Evolutionary conservation across 345 rosid species (phyloP).

Genomic region (Hevea brasiliensis): DNA sequence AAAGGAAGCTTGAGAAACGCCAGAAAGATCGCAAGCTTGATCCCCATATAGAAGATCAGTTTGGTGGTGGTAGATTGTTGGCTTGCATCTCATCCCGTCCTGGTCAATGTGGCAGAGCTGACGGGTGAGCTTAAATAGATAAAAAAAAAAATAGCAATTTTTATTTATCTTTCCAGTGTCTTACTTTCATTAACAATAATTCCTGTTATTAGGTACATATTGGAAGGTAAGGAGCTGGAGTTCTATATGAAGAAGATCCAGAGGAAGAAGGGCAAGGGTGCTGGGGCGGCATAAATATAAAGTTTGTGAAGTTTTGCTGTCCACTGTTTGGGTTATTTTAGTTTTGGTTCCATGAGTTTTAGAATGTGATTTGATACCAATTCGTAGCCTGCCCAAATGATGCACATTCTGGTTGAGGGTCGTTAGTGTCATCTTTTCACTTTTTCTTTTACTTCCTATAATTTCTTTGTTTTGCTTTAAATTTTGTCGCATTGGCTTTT

Average conservation of each 20-base stretch:
- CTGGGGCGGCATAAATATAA: slow-evolving; percentile 13
- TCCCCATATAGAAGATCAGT: slow-evolving; percentile 23
- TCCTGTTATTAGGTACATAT: slow-evolving; percentile 9
- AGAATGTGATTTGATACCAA: neutral
- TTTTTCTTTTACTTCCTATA: neutral
- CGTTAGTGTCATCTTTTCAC: neutral
- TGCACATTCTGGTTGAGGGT: neutral
- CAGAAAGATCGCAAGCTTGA: slow-evolving; percentile 19
- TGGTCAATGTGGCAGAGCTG: slow-evolving; percentile 29
- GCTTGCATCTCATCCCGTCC: slow-evolving; percentile 28
- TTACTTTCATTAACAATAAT: neutral
- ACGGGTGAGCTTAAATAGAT: neutral
- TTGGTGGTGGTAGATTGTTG: slow-evolving; percentile 21
- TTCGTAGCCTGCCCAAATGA: neutral
- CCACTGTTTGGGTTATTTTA: neutral
- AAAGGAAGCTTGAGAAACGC: slow-evolving; percentile 22
- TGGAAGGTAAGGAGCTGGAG: slow-evolving; percentile 23
- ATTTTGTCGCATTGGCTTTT: neutral
- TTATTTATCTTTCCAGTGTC: neutral
- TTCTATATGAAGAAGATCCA: slow-evolving; percentile 26
- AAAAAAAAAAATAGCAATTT: neutral
- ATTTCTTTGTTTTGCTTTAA: neutral
- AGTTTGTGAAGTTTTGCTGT: neutral
- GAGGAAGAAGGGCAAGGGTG: slow-evolving; percentile 26
- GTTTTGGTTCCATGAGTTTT: neutral